phyloP scores from a whole-genome alignment of 176 grass and related monocot species.

The Aegilops umbellulata region DNA sequence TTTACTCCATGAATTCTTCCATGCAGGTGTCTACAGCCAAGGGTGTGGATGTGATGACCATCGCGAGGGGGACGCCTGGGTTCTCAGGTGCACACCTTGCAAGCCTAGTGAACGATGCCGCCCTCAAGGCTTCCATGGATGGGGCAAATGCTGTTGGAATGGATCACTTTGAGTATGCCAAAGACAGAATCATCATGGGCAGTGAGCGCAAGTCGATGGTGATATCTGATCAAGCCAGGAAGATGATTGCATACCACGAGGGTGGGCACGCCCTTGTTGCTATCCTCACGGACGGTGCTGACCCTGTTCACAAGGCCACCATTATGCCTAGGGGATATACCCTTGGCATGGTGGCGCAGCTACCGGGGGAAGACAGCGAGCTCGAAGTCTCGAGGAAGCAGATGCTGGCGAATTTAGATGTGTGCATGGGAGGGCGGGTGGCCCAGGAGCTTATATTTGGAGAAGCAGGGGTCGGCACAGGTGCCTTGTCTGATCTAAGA shows the following conservation, averaged over 20 bases:
- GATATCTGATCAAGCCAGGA: neutral
- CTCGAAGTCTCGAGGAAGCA: neutral
- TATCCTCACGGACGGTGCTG: neutral
- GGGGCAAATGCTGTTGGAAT: neutral
- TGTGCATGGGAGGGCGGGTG: neutral
- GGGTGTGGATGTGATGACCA: neutral
- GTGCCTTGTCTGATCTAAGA: neutral
- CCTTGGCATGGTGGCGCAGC: neutral
- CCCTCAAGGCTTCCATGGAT: neutral
- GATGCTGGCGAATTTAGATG: neutral
- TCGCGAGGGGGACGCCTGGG: neutral
- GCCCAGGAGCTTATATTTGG: neutral
- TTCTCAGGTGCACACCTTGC: neutral
- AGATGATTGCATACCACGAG: neutral
- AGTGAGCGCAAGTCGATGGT: neutral
- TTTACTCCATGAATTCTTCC: neutral
- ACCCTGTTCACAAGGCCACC: neutral
- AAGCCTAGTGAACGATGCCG: neutral
- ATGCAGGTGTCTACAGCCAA: constrained; percentile 53
- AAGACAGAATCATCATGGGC: neutral
- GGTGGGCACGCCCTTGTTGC: neutral
- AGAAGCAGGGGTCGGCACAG: neutral
- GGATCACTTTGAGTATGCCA: neutral
- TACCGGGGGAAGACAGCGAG: neutral
- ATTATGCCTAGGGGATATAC: neutral